Conservation (phyloP, 306 rosid genomes). For the Prunus mume region DNA sequence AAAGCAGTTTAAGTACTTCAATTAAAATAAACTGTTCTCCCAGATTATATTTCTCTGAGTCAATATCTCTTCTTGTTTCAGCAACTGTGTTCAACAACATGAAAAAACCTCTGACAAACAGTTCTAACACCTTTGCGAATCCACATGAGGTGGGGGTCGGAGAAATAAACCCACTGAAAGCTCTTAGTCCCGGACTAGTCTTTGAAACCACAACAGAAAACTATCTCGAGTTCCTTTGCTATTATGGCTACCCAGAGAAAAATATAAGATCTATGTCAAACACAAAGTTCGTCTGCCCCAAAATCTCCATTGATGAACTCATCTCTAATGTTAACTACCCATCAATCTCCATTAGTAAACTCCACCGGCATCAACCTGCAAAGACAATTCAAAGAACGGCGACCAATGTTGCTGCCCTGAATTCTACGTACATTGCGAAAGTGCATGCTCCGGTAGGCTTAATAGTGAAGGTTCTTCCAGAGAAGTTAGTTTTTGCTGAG, state of each 20-base stretch:
- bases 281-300: constrained; percentile 67
- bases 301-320: constrained; percentile 53
- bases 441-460: constrained; percentile 64
- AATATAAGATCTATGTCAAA: constrained; percentile 54
- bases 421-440: constrained; percentile 63
- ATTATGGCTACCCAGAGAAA: constrained; percentile 60
- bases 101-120: constrained; percentile 67
- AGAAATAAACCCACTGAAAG: constrained; percentile 70
- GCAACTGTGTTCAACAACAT: constrained; percentile 65
- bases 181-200: constrained; percentile 84
- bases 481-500: constrained; percentile 51
- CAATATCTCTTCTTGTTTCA: constrained; percentile 36
- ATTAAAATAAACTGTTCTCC: too few relatives aligned
- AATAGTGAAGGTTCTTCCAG: constrained; percentile 58
- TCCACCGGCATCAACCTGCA: constrained; percentile 37
- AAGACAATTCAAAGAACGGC: constrained; percentile 59
- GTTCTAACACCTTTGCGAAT: constrained; percentile 49
- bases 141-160: constrained; percentile 90
- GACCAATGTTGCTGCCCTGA: constrained; percentile 67
- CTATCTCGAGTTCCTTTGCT: constrained; percentile 75
- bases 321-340: constrained; percentile 81
- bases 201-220: constrained; percentile 54
- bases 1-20: too few relatives aligned
- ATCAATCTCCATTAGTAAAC: constrained; percentile 66
- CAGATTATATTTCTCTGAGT: background rate